Evolutionary conservation across 1,284 basidiomycete genomes (phyloP), one percentile per base, ranked within the genome.

Genomic region (Thelephora terrestris): DNA sequence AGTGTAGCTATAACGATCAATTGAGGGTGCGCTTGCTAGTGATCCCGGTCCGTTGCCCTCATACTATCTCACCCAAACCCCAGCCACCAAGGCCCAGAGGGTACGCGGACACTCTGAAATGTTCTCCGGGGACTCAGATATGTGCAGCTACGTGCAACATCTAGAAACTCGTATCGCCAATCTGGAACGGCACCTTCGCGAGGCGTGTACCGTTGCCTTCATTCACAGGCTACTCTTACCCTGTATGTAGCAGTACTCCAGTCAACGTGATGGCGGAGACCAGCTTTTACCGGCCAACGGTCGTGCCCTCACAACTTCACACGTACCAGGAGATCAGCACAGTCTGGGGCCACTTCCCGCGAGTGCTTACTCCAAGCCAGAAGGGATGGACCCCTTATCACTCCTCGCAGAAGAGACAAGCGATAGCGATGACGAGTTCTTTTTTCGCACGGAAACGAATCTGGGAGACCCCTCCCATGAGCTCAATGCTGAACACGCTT

Each of bases 111-210:
- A 6, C 21, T 21, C 25, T 23, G 10, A 3, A 5, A 21, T 20
- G 10, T 14, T 25, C 39, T 6, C 2, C 39, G 21, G 20, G 39
- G 9, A 23, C 16, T 23, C 39, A 18, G n/a, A 12, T 20, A n/a
- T n/a, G 6, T 25, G 25, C 7, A 84, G 81, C 39, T 85, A 87
- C 59, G 75, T 88, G 18, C 85, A 90, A 53, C 75, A 71, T 24
- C 65, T 91, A 7, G 86, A 91, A 61, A 79, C 71, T 52, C 71
- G 86, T 9, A 66, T 89, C 12, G 76, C 79, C 50, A 78, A 81
- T 53, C 73, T 89, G 67, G 85, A 91, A 12, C 29, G 29, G 12
- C 29, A 10, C 9, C 29, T 32, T 14, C 12, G 29, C 29, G 29
- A 32, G 29, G 29, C 29, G 14, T 3, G 29, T 32, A 10, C 29